phyloP scores from a whole-genome alignment of 2,329 filamentous ascomycete species.

The Colletotrichum higginsianum region DNA sequence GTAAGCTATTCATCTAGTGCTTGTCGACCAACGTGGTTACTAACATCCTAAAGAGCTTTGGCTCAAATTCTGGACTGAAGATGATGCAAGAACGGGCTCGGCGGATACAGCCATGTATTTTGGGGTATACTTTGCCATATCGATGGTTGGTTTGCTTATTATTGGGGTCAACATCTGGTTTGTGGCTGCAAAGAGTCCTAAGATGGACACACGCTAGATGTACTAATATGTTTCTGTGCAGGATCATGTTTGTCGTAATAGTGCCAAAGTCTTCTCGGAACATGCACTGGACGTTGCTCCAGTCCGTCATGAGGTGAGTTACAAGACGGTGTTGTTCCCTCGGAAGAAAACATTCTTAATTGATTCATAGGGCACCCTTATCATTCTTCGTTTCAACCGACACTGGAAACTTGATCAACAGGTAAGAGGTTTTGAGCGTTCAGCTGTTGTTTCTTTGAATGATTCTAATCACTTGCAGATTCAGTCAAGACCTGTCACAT shows the following conservation, averaged over 20 bases:
- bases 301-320: constrained; percentile 27
- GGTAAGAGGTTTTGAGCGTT: constrained; percentile 10
- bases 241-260: constrained; percentile 33
- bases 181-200: background rate
- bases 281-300: constrained; percentile 25
- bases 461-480: constrained; percentile 13
- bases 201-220: fast-evolving
- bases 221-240: background rate
- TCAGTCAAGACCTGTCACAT: constrained; percentile 48
- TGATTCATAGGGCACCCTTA: constrained; percentile 1
- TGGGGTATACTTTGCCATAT: constrained; percentile 41
- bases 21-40: background rate
- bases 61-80: constrained; percentile 42
- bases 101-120: constrained; percentile 48
- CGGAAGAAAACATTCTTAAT: background rate
- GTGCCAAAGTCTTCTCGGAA: constrained; percentile 26
- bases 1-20: background rate
- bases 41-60: constrained; percentile 20
- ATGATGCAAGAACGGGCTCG: constrained; percentile 33
- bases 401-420: constrained; percentile 44
- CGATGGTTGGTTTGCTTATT: constrained; percentile 21
- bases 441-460: background rate
- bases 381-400: constrained; percentile 46
- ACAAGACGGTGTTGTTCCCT: fast-evolving
- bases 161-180: constrained; percentile 25